Evolutionary conservation across 371 early-diverging fungal species (phyloP), one percentile per base, ranked within the genome.

Genomic region (Zychaea mexicana): DNA sequence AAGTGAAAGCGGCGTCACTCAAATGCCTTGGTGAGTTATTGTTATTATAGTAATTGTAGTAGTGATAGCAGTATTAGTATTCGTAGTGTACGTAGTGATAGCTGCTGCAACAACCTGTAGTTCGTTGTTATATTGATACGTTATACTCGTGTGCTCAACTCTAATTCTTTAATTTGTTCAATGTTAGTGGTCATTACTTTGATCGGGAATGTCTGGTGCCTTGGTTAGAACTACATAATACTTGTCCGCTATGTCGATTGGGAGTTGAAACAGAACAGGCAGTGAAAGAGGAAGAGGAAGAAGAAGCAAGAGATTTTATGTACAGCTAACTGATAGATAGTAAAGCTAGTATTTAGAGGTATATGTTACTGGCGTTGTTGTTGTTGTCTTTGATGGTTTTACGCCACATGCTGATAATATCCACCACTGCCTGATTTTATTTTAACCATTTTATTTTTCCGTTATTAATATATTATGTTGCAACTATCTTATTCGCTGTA

Each of bases 241-340:
- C 87, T 10, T 89, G 89, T 63, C 89, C 89, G 0, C 58, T 81
- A 61, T 89, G 89, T 60, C 71, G 89, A 59, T 68, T 65, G 61
- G 67, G 81, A 36, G 71, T 89, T 0, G 80, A 79, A 52, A 84
- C 86, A 2, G 84, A 85, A 52, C 53, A 78, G 33, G 28, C 59
- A 36, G 83, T 71, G 1, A 68, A 74, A 36, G 61, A 77, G 42
- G 80, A 82, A 66, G 83, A 82, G 27, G 78, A 82, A 60, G 83
- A 82, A 60, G 78, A 74, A 38, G 66, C 72, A 27, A 65, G 76
- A 33, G 65, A 71, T 22, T 72, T 78, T 72, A 82, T 82, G 83
- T 82, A 82, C 57, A 76, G 78, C 3, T 82, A 67, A 63, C 45
- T 30, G 21, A 7, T 8, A 33, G 3, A 6, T n/a, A 55, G 12